Evolutionary conservation across 106 monocot genomes (phyloP).

Genomic region (Dendrobium chrysotoxum): DNA sequence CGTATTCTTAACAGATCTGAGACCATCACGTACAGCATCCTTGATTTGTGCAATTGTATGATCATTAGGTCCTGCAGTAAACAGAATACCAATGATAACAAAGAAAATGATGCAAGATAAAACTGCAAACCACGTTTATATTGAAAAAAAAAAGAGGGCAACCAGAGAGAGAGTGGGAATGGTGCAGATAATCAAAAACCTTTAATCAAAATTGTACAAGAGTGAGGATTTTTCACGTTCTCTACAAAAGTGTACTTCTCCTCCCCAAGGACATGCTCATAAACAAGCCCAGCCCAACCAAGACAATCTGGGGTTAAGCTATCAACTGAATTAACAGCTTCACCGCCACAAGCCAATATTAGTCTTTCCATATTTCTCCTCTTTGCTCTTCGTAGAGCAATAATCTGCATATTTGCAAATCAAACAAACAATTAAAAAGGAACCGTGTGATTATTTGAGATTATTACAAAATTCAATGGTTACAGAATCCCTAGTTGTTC

Average conservation of each 20-base stretch:
- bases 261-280: slow-evolving; percentile 95
- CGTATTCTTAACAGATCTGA: slow-evolving; percentile 95
- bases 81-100: background rate
- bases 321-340: slow-evolving; percentile 93
- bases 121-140: background rate
- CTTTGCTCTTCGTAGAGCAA: slow-evolving; percentile 90
- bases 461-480: background rate
- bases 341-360: slow-evolving; percentile 93
- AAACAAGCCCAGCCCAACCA: slow-evolving; percentile 96
- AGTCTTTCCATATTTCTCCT: slow-evolving; percentile 98
- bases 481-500: background rate
- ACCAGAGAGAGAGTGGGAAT: background rate
- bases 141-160: background rate
- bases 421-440: background rate
- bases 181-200: slow-evolving; percentile 28
- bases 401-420: slow-evolving; percentile 42
- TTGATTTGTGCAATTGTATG: slow-evolving; percentile 99
- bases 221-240: slow-evolving; percentile 86
- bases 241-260: slow-evolving; percentile 98
- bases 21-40: slow-evolving; percentile 97
- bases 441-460: background rate
- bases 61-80: slow-evolving; percentile 84
- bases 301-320: slow-evolving; percentile 73
- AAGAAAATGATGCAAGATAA: background rate
- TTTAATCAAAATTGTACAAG: slow-evolving; percentile 96